Percentiles rank a stretch among this genome's conserved stretches.
Evolutionary conservation across 805 yeast genomes (phyloP).

Genomic region (Metahyphopichia silvanorum): DNA sequence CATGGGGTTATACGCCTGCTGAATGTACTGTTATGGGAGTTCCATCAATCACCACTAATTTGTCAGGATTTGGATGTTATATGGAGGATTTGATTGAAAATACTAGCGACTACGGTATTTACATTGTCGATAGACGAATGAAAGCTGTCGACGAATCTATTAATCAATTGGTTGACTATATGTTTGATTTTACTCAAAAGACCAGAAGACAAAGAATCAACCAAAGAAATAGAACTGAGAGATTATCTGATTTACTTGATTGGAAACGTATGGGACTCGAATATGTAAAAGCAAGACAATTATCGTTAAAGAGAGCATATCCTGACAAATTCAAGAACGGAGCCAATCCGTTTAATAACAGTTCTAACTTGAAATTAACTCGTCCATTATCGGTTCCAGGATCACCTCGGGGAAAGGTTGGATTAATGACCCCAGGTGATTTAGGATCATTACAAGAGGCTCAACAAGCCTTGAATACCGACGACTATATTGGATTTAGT

Average conservation of each 20-base stretch:
- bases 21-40: conserved; percentile 99
- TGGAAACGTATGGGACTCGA: conserved; percentile 99
- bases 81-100: conserved; percentile 97
- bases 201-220: conserved; percentile 96
- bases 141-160: conserved; percentile 91
- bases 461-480: conserved; percentile 61
- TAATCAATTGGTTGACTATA: conserved; percentile 81
- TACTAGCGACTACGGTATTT: conserved; percentile 93
- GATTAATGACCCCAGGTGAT: conserved; percentile 96
- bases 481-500: conserved; percentile 69
- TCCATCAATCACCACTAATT: conserved; percentile 92
- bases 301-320: conserved; percentile 89
- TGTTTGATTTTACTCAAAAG: conserved; percentile 85
- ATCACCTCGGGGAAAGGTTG: conserved; percentile 75
- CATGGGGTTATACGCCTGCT: conserved; percentile 99
- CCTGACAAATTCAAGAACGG: conserved; percentile 72
- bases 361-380: conserved; percentile 64
- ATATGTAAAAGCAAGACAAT: conserved; percentile 89
- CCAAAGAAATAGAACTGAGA: conserved; percentile 95
- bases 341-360: conserved; percentile 42
- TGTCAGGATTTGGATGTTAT: conserved; percentile 96
- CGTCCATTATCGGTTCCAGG: conserved; percentile 97
- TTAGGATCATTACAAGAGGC: conserved; percentile 95
- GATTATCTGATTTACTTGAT: conserved; percentile 87
- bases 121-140: conserved; percentile 91